Percentiles rank a stretch among this genome's conserved stretches.
phyloP scores from a whole-genome alignment of 768 basidiomycete species.

The Trametes coccinea region DNA sequence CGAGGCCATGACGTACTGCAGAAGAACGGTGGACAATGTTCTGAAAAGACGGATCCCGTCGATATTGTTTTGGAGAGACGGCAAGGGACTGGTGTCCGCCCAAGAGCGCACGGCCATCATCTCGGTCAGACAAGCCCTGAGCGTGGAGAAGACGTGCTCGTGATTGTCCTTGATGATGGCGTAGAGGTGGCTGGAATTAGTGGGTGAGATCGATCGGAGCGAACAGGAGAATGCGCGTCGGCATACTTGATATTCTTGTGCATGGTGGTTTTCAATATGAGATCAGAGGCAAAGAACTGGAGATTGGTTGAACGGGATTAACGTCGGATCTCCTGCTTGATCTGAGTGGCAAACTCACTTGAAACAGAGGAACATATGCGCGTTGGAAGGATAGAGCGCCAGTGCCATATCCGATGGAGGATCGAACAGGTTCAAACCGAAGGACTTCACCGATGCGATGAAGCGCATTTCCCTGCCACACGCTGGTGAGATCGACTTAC shows the following conservation, averaged over 20 bases:
- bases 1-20: conserved; percentile 43
- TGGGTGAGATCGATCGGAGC: not conserved
- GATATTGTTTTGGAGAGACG: conserved; percentile 18
- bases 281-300: conserved; percentile 57
- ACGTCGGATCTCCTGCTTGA: not conserved
- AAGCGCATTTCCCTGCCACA: conserved; percentile 47
- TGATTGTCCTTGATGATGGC: conserved; percentile 28
- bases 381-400: conserved; percentile 56
- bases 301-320: conserved; percentile 26
- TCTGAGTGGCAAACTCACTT: conserved; percentile 30
- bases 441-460: conserved; percentile 52
- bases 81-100: conserved; percentile 36
- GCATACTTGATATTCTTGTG: conserved; percentile 52
- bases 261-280: conserved; percentile 57
- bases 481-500: not conserved
- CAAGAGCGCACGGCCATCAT: conserved; percentile 23
- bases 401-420: conserved; percentile 32
- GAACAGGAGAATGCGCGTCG: not conserved
- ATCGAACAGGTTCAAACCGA: conserved; percentile 44
- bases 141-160: conserved; percentile 39
- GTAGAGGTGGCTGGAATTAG: conserved; percentile 16
- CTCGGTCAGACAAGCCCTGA: conserved; percentile 43
- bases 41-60: conserved; percentile 46
- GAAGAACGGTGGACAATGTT: conserved; percentile 47
- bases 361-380: conserved; percentile 54